These are phyloP conservation scores for Croton setiger DNA, from an alignment of 441 rosid genomes.

Conservation along the genomic window DNA sequence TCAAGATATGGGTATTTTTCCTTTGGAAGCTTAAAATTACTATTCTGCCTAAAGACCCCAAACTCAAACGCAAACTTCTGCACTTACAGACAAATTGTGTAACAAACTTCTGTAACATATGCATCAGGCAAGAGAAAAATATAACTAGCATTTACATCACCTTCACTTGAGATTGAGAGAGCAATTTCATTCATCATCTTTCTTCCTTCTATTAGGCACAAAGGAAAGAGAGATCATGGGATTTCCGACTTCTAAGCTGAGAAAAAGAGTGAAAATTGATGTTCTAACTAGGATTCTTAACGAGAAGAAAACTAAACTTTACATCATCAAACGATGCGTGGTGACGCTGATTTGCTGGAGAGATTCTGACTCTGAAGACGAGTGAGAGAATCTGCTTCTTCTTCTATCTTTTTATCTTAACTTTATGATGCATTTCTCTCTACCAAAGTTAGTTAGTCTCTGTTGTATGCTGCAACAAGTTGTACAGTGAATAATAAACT, in stretches of 20 bases:
- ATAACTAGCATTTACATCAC: background rate
- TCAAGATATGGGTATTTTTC: too few species aligned
- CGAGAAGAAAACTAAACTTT: conserved; percentile 36
- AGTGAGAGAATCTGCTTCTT: conserved; percentile 4
- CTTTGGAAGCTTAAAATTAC: too few species aligned
- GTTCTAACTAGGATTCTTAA: conserved; percentile 23
- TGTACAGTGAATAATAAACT: too few species aligned
- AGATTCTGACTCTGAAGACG: conserved; percentile 27
- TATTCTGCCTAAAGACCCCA: background rate
- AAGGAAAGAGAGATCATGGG: conserved; percentile 12
- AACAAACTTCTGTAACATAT: conserved; percentile 21
- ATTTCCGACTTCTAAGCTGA: conserved; percentile 12
- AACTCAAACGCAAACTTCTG: background rate
- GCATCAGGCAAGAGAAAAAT: background rate
- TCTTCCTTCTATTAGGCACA: too few species aligned
- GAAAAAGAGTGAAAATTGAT: conserved; percentile 17
- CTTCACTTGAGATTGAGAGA: too few species aligned
- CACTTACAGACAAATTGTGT: conserved; percentile 10
- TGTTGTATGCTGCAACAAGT: too few species aligned
- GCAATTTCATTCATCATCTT: background rate
- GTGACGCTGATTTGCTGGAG: conserved; percentile 42
- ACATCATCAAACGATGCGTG: conserved; percentile 36
- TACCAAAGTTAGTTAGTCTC: too few species aligned
- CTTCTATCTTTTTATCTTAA: background rate
- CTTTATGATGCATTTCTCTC: background rate